phyloP scores from a whole-genome alignment of 2,329 filamentous ascomycete genomes.

The Sodiomyces alkalinus region DNA sequence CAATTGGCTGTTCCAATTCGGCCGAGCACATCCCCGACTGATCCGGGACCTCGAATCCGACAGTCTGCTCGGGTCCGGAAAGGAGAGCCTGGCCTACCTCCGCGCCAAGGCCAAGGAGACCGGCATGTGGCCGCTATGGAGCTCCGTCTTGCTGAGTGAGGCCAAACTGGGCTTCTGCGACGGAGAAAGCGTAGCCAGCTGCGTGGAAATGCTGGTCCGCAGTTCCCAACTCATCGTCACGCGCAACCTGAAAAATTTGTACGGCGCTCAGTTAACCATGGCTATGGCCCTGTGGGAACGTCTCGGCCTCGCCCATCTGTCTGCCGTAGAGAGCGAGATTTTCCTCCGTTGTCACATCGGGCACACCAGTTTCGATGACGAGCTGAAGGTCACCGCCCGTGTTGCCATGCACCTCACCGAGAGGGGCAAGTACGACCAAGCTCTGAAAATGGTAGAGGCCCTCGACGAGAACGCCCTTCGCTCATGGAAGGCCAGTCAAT shows the following conservation, averaged over 20 bases:
- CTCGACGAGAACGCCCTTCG: constrained; percentile 47
- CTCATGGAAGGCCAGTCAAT: constrained; percentile 64
- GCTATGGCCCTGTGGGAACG: constrained; percentile 61
- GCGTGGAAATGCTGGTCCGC: constrained; percentile 67
- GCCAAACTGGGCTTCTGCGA: constrained; percentile 64
- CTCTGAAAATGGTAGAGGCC: constrained; percentile 25
- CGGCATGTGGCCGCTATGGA: constrained; percentile 73
- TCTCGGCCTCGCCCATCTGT: constrained; percentile 45
- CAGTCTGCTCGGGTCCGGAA: constrained; percentile 61
- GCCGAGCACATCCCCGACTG: constrained; percentile 68
- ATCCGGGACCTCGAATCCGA: constrained; percentile 54
- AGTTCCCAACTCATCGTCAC: constrained; percentile 71
- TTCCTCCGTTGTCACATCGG: constrained; percentile 59
- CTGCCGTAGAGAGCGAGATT: constrained; percentile 50
- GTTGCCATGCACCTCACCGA: constrained; percentile 43
- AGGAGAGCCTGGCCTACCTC: constrained; percentile 70
- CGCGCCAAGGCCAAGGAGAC: constrained; percentile 75
- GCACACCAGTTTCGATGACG: constrained; percentile 53
- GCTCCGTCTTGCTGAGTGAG: constrained; percentile 71
- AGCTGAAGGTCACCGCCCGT: constrained; percentile 58
- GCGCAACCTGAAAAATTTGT: constrained; percentile 55
- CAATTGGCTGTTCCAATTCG: constrained; percentile 91
- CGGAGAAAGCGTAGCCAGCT: constrained; percentile 46
- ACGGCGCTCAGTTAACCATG: constrained; percentile 60
- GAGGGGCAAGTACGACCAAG: constrained; percentile 56